Conservation (phyloP, 2,329 filamentous ascomycete species). For the Beauveria medogensis region DNA sequence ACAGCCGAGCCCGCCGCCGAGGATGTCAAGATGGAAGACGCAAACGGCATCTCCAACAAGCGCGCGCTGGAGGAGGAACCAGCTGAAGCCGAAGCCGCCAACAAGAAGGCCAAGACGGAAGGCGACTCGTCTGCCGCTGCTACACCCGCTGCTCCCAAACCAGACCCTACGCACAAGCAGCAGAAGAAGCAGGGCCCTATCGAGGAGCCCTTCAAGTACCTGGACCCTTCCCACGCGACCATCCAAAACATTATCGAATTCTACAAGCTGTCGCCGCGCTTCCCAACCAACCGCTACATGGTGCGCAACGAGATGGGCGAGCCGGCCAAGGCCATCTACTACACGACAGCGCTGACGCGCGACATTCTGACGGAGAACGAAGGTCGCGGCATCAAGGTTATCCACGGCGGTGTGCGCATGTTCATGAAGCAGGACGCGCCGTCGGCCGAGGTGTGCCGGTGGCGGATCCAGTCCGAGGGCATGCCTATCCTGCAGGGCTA, state of each 20-base stretch:
- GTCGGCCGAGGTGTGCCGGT: conserved; percentile 75
- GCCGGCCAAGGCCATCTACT: conserved; percentile 93
- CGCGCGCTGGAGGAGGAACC: conserved; percentile 27
- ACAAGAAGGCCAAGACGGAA: conserved; percentile 42
- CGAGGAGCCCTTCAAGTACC: conserved; percentile 94
- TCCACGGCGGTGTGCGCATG: conserved; percentile 97
- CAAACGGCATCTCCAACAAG: conserved; percentile 24
- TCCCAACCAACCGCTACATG: conserved; percentile 88
- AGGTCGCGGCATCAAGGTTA: conserved; percentile 84
- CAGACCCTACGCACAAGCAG: conserved; percentile 24
- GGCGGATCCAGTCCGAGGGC: conserved; percentile 93
- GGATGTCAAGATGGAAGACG: conserved; percentile 23
- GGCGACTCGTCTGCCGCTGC: conserved; percentile 13
- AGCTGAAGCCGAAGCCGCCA: conserved; percentile 29
- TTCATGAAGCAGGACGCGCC: conserved; percentile 97
- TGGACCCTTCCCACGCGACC: conserved; percentile 65
- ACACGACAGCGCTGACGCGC: conserved; percentile 76
- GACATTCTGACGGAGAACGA: conserved; percentile 84
- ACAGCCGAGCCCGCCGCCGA: conserved; percentile 18
- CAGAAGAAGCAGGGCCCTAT: conserved; percentile 44
- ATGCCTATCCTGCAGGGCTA: conserved; percentile 87
- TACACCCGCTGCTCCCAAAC: conserved; percentile 19
- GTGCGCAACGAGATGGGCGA: conserved; percentile 86
- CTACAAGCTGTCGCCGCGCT: conserved; percentile 75
- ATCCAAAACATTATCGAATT: conserved; percentile 72